A percentile compares a stretch with the other conserved stretches of the same genome.
Evolutionary conservation across 164 flowering plant genomes (phyloP).

Genomic region (Macadamia tetraphylla): DNA sequence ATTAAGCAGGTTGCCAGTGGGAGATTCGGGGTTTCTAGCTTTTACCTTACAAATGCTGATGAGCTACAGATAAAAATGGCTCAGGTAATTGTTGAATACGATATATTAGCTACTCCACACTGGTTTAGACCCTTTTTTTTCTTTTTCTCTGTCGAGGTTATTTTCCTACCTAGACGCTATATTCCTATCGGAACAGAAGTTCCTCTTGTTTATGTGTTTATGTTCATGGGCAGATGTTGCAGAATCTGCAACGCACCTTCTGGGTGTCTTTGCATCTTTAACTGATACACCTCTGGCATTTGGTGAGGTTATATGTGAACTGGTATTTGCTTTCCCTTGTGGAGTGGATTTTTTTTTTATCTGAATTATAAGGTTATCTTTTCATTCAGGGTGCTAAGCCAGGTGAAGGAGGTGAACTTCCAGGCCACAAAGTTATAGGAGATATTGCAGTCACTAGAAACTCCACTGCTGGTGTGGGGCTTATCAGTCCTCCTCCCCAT

Average conservation of each 20-base stretch:
- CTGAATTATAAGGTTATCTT: constrained; percentile 12
- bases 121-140: too few relatives aligned
- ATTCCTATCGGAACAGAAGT: constrained; percentile 19
- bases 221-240: constrained; percentile 47
- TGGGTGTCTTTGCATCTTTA: constrained; percentile 44
- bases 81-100: constrained; percentile 44
- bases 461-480: constrained; percentile 99
- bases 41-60: constrained; percentile 75
- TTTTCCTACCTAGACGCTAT: constrained; percentile 10
- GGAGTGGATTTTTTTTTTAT: constrained; percentile 6
- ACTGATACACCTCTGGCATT: constrained; percentile 40
- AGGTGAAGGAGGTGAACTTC: constrained; percentile 99
- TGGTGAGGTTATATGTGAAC: constrained; percentile 51
- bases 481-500: constrained; percentile 99
- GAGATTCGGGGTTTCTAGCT: constrained; percentile 85
- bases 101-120: not conserved
- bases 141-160: not conserved
- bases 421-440: constrained; percentile 97
- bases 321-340: constrained; percentile 12
- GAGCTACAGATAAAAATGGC: constrained; percentile 85
- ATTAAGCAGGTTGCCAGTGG: constrained; percentile 91
- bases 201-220: constrained; percentile 35
- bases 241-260: constrained; percentile 41
- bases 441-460: constrained; percentile 96
- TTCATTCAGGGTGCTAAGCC: constrained; percentile 92